Conservation (phyloP, 2,329 filamentous ascomycete genomes). For the Rhinocladiella similis region DNA sequence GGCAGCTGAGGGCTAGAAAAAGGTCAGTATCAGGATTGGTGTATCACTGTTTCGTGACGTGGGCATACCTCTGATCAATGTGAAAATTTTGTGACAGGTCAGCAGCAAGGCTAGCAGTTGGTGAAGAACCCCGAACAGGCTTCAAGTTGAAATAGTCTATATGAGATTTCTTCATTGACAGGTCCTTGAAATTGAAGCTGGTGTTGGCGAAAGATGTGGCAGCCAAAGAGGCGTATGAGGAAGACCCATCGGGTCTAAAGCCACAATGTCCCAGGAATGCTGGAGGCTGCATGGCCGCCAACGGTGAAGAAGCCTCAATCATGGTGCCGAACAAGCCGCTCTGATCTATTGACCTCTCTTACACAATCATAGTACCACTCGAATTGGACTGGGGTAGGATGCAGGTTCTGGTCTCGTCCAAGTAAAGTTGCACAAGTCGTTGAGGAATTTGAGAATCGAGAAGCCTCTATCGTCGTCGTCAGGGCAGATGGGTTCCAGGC, state of each 20-base stretch:
- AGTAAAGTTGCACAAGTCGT: conserved; percentile 11
- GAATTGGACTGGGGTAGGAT: background rate
- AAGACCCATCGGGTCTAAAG: conserved; percentile 55
- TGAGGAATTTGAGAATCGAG: background rate
- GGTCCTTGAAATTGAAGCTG: conserved; percentile 73
- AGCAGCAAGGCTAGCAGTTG: conserved; percentile 84
- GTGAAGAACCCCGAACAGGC: conserved; percentile 79
- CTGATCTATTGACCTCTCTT: conserved; percentile 8
- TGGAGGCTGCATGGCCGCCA: conserved; percentile 83
- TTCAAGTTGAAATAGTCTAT: conserved; percentile 82
- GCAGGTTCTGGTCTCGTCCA: background rate
- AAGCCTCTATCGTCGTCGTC: too few relatives aligned
- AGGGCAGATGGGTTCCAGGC: conserved; percentile 2
- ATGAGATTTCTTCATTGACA: conserved; percentile 68
- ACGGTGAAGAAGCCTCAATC: conserved; percentile 92
- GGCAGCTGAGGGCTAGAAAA: conserved; percentile 71
- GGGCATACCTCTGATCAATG: conserved; percentile 81
- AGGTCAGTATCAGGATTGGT: conserved; percentile 28
- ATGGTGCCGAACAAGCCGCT: conserved; percentile 15
- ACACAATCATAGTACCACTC: conserved; percentile 1
- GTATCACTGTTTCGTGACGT: conserved; percentile 23
- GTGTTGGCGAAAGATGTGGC: conserved; percentile 60
- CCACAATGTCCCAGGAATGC: conserved; percentile 62
- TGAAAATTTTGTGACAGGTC: conserved; percentile 97
- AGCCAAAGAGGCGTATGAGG: conserved; percentile 55